Evolutionary conservation across 2,329 filamentous ascomycete species (phyloP).

Genomic region (Trichoderma gracile): DNA sequence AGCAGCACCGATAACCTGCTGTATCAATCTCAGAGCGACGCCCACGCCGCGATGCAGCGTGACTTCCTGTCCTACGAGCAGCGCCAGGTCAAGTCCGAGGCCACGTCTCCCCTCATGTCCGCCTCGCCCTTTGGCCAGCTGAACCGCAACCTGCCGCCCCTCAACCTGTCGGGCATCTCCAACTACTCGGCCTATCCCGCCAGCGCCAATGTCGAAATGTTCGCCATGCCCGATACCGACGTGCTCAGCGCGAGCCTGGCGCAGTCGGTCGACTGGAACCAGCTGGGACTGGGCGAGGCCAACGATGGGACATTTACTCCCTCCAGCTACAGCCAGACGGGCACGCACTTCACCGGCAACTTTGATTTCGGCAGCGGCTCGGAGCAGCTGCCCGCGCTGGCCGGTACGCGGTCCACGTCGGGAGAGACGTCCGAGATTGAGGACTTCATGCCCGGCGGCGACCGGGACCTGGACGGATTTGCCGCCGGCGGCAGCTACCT

Average conservation of each 20-base stretch:
- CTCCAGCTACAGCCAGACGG: slow-evolving; percentile 57
- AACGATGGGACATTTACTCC: slow-evolving; percentile 52
- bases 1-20: slow-evolving; percentile 46
- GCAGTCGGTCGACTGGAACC: slow-evolving; percentile 50
- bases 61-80: slow-evolving; percentile 47
- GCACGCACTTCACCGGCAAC: slow-evolving; percentile 50
- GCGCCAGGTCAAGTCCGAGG: slow-evolving; percentile 61
- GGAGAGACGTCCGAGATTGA: slow-evolving; percentile 69
- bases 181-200: slow-evolving; percentile 53
- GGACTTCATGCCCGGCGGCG: slow-evolving; percentile 53
- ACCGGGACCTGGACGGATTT: slow-evolving; percentile 51
- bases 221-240: slow-evolving; percentile 51
- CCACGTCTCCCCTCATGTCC: slow-evolving; percentile 59
- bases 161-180: slow-evolving; percentile 58
- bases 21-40: slow-evolving; percentile 41
- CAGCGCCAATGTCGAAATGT: slow-evolving; percentile 53
- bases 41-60: slow-evolving; percentile 38
- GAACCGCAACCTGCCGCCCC: slow-evolving; percentile 52
- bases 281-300: slow-evolving; percentile 50
- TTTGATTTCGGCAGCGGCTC: slow-evolving; percentile 55
- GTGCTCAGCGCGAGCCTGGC: slow-evolving; percentile 60
- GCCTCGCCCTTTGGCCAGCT: slow-evolving; percentile 53
- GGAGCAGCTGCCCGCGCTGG: slow-evolving; percentile 57
- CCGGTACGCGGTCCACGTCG: slow-evolving; percentile 61
- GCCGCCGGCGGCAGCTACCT: slow-evolving; percentile 51